Evolutionary conservation across 495 filamentous ascomycete species (phyloP).

Genomic region (Pseudotulostoma volvatum): DNA sequence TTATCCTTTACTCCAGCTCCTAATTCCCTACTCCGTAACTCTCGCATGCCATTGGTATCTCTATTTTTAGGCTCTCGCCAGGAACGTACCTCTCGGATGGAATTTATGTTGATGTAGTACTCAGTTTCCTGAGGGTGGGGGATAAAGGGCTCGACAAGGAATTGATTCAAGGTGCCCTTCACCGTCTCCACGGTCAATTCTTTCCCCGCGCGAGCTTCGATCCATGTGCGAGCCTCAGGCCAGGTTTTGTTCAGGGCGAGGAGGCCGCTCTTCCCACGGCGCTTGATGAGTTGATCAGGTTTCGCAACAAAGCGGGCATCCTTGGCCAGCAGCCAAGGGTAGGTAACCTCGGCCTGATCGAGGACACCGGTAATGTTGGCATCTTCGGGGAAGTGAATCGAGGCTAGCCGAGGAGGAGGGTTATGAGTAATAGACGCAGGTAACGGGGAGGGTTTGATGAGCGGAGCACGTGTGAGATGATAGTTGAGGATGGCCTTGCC

Average conservation of each 20-base stretch:
- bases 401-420: conserved; percentile 74
- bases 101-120: conserved; percentile 98
- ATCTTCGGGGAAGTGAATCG: conserved; percentile 84
- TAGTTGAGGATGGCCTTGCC: conserved; percentile 99
- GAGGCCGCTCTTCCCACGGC: conserved; percentile 95
- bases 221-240: conserved; percentile 82
- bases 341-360: conserved; percentile 85
- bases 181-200: conserved; percentile 82
- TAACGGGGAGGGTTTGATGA: conserved; percentile 95
- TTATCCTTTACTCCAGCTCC: too few species aligned
- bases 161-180: conserved; percentile 74
- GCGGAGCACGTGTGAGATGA: conserved; percentile 93
- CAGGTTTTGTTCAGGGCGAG: conserved; percentile 95
- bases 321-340: conserved; percentile 74
- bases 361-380: conserved; percentile 68
- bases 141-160: conserved; percentile 97
- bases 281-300: conserved; percentile 99
- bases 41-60: too few species aligned
- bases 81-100: conserved; percentile 65
- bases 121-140: conserved; percentile 86
- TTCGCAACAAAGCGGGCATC: conserved; percentile 95
- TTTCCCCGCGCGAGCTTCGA: conserved; percentile 83
- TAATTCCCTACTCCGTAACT: too few species aligned
- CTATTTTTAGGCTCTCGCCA: too few species aligned
- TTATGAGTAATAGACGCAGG: conserved; percentile 78